These are phyloP conservation scores for Calonectria multiphialidica DNA, from an alignment of 2,329 filamentous ascomycete species.

Conservation along the genomic window DNA sequence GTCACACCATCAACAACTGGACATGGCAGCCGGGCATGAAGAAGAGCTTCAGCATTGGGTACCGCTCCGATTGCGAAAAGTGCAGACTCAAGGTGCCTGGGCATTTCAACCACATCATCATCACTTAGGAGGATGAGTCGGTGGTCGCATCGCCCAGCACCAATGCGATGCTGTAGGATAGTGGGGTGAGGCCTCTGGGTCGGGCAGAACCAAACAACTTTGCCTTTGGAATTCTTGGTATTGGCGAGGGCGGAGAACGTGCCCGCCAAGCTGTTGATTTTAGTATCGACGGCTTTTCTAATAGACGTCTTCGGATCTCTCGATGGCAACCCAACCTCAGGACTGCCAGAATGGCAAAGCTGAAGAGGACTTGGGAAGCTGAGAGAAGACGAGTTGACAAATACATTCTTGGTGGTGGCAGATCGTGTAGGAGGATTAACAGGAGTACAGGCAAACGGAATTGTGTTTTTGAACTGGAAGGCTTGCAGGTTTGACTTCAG, in stretches of 20 bases:
- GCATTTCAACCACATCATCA: constrained; percentile 84
- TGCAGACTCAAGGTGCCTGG: constrained; percentile 80
- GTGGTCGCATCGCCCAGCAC: constrained; percentile 42
- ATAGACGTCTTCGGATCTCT: background rate
- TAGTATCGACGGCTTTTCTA: background rate
- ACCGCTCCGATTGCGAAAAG: constrained; percentile 82
- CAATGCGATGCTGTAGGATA: constrained; percentile 40
- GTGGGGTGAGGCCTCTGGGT: constrained; percentile 41
- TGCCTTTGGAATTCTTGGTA: background rate
- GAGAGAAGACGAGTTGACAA: constrained; percentile 3
- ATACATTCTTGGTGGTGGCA: background rate
- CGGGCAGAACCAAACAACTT: constrained; percentile 19
- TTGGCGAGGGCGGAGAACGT: background rate
- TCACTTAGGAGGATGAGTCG: constrained; percentile 61
- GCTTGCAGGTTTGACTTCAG: constrained; percentile 19
- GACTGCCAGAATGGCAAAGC: background rate
- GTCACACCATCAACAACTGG: constrained; percentile 72
- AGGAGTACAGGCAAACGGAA: constrained; percentile 12
- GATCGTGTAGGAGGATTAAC: background rate
- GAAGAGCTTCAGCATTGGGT: constrained; percentile 82
- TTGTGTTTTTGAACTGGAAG: constrained; percentile 1
- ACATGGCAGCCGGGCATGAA: constrained; percentile 74
- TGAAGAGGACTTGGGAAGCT: background rate
- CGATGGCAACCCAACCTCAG: background rate
- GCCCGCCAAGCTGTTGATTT: background rate